Evolutionary conservation across 2,329 filamentous ascomycete genomes (phyloP).

Genomic region (Neoarthrinium moseri): DNA sequence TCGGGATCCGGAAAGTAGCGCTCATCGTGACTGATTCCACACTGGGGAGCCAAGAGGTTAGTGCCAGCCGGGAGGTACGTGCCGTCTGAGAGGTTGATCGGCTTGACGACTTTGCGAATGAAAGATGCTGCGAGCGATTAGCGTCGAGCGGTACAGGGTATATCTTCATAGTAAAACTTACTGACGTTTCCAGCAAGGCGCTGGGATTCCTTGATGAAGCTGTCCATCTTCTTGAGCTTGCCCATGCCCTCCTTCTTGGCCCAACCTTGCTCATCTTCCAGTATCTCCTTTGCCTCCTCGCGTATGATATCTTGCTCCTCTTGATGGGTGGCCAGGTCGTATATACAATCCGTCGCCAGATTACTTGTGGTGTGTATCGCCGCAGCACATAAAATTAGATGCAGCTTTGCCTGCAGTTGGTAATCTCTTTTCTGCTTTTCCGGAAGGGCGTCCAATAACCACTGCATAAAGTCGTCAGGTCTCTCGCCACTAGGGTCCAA

Average conservation of each 20-base stretch:
- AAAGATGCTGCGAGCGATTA: slow-evolving; percentile 36
- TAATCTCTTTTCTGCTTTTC: slow-evolving; percentile 33
- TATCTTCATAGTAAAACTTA: slow-evolving; percentile 21
- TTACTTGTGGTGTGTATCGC: slow-evolving; percentile 52
- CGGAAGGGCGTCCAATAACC: slow-evolving; percentile 39
- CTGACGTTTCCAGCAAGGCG: slow-evolving; percentile 33
- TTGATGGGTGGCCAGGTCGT: slow-evolving; percentile 48
- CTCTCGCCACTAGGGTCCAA: slow-evolving; percentile 31
- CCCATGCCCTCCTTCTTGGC: slow-evolving; percentile 33
- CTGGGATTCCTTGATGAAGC: slow-evolving; percentile 37
- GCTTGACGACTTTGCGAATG: slow-evolving; percentile 46
- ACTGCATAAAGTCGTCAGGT: slow-evolving; percentile 47
- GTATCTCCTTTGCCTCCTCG: slow-evolving; percentile 43
- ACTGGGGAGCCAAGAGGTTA: slow-evolving; percentile 38
- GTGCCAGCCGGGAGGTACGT: slow-evolving; percentile 45
- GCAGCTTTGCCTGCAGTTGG: slow-evolving; percentile 36
- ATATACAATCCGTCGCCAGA: slow-evolving; percentile 47
- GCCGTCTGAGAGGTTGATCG: slow-evolving; percentile 53
- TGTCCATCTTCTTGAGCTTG: slow-evolving; percentile 39
- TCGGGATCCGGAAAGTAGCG: slow-evolving; percentile 32
- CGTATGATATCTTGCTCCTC: slow-evolving; percentile 50
- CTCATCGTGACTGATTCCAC: slow-evolving; percentile 35
- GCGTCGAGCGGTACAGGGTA: not conserved
- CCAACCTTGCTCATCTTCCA: slow-evolving; percentile 33
- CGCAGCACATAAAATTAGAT: slow-evolving; percentile 44